Evolutionary conservation across 257 asterid genomes (phyloP).

Genomic region (Henckelia pumila): DNA sequence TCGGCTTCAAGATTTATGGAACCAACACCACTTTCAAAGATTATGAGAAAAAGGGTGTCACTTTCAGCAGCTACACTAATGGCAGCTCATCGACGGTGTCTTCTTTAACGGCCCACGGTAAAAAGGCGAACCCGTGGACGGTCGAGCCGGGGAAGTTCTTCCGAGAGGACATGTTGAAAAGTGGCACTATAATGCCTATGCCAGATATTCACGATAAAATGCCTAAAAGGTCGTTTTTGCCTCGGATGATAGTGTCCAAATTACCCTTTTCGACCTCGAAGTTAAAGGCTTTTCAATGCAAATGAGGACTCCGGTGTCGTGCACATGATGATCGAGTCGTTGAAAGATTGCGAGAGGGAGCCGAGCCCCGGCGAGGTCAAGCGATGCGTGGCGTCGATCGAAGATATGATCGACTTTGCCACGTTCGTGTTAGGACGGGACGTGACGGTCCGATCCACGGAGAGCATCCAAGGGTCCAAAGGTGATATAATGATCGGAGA

Average conservation of each 20-base stretch:
- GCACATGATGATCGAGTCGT: constrained; percentile 34
- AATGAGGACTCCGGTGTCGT: constrained; percentile 42
- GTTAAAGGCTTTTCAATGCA: constrained; percentile 52
- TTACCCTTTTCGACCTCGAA: constrained; percentile 59
- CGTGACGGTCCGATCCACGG: constrained; percentile 51
- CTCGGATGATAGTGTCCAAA: constrained; percentile 54
- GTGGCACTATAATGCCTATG: constrained; percentile 64
- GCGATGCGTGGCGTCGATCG: constrained; percentile 65
- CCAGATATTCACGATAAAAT: constrained; percentile 68
- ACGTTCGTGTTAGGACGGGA: constrained; percentile 56
- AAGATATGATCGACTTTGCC: constrained; percentile 84
- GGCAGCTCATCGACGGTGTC: constrained; percentile 25
- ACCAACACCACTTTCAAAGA: constrained; percentile 54
- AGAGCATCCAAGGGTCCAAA: constrained; percentile 47
- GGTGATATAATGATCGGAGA: constrained; percentile 47
- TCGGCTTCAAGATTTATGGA: constrained; percentile 49
- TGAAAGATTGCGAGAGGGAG: constrained; percentile 62
- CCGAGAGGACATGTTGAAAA: constrained; percentile 59
- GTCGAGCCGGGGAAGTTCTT: constrained; percentile 76
- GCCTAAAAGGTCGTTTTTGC: constrained; percentile 82
- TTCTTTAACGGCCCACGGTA: constrained; percentile 30
- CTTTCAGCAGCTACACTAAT: constrained; percentile 47
- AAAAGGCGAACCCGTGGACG: constrained; percentile 40
- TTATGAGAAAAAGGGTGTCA: constrained; percentile 42
- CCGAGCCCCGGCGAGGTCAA: constrained; percentile 73